Evolutionary conservation across 257 asterid species (phyloP).

Genomic region (Parsonsia alboflavescens): DNA sequence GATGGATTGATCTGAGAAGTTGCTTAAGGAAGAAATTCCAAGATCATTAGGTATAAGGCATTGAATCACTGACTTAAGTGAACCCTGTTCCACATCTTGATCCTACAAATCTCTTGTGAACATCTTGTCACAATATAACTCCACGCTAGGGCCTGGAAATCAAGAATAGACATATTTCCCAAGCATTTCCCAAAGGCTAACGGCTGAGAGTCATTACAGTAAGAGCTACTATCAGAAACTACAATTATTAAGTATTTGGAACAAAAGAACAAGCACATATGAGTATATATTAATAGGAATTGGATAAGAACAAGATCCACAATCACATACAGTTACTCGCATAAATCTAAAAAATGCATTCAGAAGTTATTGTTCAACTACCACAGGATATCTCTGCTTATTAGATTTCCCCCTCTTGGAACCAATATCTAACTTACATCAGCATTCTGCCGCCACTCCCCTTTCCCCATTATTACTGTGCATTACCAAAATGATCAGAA

Average conservation of each 20-base stretch:
- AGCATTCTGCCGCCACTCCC: not conserved
- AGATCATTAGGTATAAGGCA: not conserved
- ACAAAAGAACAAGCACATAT: not conserved
- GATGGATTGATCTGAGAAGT: not conserved
- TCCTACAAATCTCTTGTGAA: not conserved
- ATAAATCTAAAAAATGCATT: not conserved
- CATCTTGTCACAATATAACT: not conserved
- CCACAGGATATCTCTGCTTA: not conserved
- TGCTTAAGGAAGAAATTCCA: not conserved
- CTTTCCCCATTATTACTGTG: not conserved
- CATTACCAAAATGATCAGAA: not conserved
- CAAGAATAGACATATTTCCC: not conserved
- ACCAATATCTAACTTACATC: not conserved
- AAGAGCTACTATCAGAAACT: not conserved
- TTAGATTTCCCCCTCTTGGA: not conserved
- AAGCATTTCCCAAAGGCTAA: not conserved
- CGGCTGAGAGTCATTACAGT: not conserved
- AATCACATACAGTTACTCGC: not conserved
- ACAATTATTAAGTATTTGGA: not conserved
- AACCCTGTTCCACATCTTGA: not conserved
- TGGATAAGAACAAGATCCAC: not conserved
- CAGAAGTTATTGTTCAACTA: not conserved
- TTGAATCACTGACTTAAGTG: not conserved
- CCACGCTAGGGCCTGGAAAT: not conserved
- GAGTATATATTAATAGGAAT: not conserved